A percentile compares a stretch with the other conserved stretches of the same genome.
Conservation (phyloP, 2,329 filamentous ascomycete genomes). For the Raffaelea albimanens region DNA sequence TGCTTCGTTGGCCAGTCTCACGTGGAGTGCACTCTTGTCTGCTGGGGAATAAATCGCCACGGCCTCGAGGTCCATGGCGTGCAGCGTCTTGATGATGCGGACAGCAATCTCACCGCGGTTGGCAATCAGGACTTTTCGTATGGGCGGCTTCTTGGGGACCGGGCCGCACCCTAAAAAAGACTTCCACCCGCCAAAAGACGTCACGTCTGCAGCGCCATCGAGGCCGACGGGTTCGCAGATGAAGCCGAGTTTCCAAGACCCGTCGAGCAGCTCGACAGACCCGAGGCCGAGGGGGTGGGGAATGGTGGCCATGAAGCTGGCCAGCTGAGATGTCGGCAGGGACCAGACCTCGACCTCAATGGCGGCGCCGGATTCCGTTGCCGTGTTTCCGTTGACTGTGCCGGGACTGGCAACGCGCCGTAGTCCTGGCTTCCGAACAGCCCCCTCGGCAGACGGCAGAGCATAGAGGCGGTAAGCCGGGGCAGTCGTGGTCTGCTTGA, state of each 20-base stretch:
- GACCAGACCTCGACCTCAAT: conserved; percentile 27
- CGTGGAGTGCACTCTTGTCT: conserved; percentile 14
- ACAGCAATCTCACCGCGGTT: conserved; percentile 20
- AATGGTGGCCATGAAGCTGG: conserved; percentile 21
- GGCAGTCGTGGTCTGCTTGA: conserved; percentile 18
- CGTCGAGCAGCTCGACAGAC: conserved; percentile 23
- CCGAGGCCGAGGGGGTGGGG: conserved; percentile 25
- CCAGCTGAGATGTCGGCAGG: conserved; percentile 19
- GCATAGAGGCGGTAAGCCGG: conserved; percentile 21
- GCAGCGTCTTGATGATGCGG: conserved; percentile 10
- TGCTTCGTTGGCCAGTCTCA: conserved; percentile 12
- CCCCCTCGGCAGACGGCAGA: conserved; percentile 10
- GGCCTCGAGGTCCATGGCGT: background rate
- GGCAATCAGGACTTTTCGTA: too few species aligned
- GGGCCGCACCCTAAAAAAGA: conserved; percentile 17
- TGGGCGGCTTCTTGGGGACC: too few species aligned
- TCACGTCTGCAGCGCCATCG: conserved; percentile 21
- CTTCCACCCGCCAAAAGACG: conserved; percentile 22
- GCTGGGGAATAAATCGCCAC: conserved; percentile 13
- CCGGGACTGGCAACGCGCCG: conserved; percentile 14
- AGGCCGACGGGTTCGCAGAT: conserved; percentile 26
- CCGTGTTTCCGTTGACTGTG: too few species aligned
- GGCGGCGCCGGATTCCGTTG: conserved; percentile 13
- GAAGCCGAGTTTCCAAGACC: conserved; percentile 25
- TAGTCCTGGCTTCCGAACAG: conserved; percentile 22